phyloP scores from a whole-genome alignment of 2,329 filamentous ascomycete genomes.

The Exophiala calicioides region DNA sequence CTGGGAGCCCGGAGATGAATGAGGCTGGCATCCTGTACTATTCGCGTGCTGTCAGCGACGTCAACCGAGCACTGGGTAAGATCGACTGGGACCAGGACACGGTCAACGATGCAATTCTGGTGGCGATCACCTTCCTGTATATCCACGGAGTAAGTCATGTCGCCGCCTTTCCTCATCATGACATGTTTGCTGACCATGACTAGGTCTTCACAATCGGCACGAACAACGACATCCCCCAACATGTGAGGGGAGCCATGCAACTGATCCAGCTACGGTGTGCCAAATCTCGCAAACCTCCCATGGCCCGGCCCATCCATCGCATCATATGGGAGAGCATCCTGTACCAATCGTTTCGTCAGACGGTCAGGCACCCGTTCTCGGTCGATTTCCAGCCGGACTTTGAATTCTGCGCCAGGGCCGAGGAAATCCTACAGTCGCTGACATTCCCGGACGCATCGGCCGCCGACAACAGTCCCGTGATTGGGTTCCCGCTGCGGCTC shows the following conservation, averaged over 20 bases:
- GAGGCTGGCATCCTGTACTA: conserved; percentile 18
- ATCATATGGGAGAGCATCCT: conserved; percentile 24
- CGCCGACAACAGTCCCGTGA: conserved; percentile 23
- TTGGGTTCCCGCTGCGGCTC: conserved; percentile 19
- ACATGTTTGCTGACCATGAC: conserved; percentile 1
- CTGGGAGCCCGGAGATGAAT: conserved; percentile 16
- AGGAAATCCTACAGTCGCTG: conserved; percentile 10
- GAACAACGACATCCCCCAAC: conserved; percentile 17
- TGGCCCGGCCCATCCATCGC: conserved; percentile 21
- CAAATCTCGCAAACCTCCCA: conserved; percentile 12
- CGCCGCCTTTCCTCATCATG: too few species aligned
- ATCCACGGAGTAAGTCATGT: conserved; percentile 25
- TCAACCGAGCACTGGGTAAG: conserved; percentile 14
- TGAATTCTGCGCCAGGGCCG: conserved; percentile 15
- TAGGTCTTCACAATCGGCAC: conserved; percentile 17
- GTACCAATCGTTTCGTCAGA: conserved; percentile 23
- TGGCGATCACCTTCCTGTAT: conserved; percentile 17
- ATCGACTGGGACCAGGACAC: conserved; percentile 21
- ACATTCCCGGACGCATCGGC: conserved; percentile 20
- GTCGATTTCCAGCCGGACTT: conserved; percentile 22
- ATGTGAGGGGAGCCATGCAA: conserved; percentile 22
- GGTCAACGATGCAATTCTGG: conserved; percentile 15
- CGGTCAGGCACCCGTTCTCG: conserved; percentile 17
- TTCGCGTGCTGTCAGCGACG: conserved; percentile 14
- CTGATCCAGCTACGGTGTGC: conserved; percentile 19